Evolutionary conservation across 306 rosid genomes (phyloP).

Genomic region (Oemleria cerasiformis): DNA sequence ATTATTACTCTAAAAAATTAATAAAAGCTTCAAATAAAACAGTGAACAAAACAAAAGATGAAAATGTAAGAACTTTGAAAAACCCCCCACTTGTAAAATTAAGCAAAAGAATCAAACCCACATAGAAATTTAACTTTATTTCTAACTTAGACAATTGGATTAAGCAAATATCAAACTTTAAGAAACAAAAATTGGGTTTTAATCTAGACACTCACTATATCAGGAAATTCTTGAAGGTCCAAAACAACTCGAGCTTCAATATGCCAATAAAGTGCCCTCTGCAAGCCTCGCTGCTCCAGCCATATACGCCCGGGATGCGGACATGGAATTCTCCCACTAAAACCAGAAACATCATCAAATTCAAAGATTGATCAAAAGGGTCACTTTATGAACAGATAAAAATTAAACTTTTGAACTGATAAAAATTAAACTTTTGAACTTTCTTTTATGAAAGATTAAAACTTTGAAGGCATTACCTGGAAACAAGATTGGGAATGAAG

Average conservation of each 20-base stretch:
- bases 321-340: constrained; percentile 77
- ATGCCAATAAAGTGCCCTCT: constrained; percentile 95
- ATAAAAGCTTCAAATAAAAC: not conserved
- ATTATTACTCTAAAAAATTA: constrained; percentile 50
- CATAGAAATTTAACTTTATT: no score
- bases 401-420: not conserved
- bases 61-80: constrained; percentile 1
- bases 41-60: not conserved
- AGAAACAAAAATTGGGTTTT: constrained; percentile 2
- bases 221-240: constrained; percentile 75
- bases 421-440: not conserved
- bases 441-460: no score
- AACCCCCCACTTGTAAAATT: not conserved
- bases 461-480: constrained; percentile 44
- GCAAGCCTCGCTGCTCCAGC: constrained; percentile 93
- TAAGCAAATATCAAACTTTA: constrained; percentile 11
- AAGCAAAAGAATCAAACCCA: constrained; percentile 6
- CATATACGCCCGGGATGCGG: constrained; percentile 88
- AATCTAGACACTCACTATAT: constrained; percentile 50
- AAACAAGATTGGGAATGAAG: constrained; percentile 87
- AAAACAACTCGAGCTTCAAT: constrained; percentile 96
- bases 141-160: no score
- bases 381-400: not conserved
- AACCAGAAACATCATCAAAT: not conserved
- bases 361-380: constrained; percentile 15